Evolutionary conservation across 129 eudicot species (phyloP).

Genomic region (Chrysanthemum lavandulifolium): DNA sequence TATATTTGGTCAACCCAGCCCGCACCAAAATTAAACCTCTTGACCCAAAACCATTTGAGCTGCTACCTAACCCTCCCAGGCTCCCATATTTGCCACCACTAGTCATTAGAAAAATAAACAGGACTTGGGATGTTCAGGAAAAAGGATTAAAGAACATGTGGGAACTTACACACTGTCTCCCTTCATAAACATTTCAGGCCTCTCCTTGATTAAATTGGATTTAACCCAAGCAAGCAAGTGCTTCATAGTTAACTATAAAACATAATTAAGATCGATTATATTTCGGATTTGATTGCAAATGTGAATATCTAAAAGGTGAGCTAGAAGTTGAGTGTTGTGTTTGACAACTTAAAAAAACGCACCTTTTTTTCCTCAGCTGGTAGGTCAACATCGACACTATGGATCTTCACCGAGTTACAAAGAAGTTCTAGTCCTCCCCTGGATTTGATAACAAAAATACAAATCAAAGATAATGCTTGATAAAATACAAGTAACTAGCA

Average conservation of each 20-base stretch:
- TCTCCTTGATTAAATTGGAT: constrained; percentile 81
- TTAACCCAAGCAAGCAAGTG: constrained; percentile 82
- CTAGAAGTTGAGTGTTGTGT: background rate
- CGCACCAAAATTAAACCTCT: too few relatives aligned
- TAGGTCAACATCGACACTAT: constrained; percentile 58
- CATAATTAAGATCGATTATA: constrained; percentile 7
- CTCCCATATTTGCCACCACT: background rate
- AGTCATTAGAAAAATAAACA: background rate
- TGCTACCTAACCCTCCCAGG: background rate
- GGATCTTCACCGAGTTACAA: constrained; percentile 84
- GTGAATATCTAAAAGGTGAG: constrained; percentile 7
- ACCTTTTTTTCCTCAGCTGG: constrained; percentile 67
- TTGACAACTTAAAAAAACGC: background rate
- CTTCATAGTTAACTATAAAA: constrained; percentile 78
- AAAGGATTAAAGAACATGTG: constrained; percentile 5
- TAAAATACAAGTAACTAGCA: background rate
- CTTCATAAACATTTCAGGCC: constrained; percentile 98
- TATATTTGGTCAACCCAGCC: background rate
- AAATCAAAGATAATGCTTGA: constrained; percentile 11
- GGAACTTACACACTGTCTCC: constrained; percentile 88
- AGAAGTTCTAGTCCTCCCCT: constrained; percentile 97
- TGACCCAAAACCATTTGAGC: too few relatives aligned
- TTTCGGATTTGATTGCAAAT: background rate
- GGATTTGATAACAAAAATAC: constrained; percentile 6
- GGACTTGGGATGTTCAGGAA: background rate